phyloP scores from a whole-genome alignment of 768 basidiomycete genomes.

The Trametes cinnabarina region DNA sequence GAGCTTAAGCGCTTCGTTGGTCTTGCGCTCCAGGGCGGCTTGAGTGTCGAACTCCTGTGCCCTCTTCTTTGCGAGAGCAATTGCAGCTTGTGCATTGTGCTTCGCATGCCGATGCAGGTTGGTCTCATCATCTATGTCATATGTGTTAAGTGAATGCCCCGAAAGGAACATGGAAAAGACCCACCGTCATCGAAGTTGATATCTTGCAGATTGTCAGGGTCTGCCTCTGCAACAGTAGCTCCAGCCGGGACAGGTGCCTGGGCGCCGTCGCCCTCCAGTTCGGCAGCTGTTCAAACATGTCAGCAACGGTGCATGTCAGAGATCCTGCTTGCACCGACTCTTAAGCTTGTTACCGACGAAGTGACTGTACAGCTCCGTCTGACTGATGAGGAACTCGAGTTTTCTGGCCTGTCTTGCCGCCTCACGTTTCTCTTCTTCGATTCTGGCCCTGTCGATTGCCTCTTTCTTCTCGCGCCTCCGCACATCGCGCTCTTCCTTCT shows the following conservation, averaged over 20 bases:
- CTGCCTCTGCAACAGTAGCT: conserved; percentile 55
- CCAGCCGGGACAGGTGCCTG: conserved; percentile 48
- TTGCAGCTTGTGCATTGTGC: conserved; percentile 86
- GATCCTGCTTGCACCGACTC: conserved; percentile 50
- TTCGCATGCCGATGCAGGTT: conserved; percentile 84
- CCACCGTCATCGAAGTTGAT: conserved; percentile 91
- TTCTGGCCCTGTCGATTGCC: conserved; percentile 79
- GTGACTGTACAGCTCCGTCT: conserved; percentile 97
- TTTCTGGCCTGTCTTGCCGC: conserved; percentile 92
- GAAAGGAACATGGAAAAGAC: conserved; percentile 21
- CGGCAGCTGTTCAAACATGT: conserved; percentile 51
- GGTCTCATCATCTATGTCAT: conserved; percentile 73
- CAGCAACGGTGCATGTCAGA: conserved; percentile 11
- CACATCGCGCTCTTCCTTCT: conserved; percentile 91
- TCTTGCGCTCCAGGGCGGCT: conserved; percentile 77
- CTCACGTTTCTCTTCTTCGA: conserved; percentile 93
- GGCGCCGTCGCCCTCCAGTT: conserved; percentile 63
- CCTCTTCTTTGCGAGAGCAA: conserved; percentile 71
- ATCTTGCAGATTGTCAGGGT: conserved; percentile 54
- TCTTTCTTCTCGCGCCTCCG: conserved; percentile 95
- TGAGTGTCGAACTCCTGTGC: conserved; percentile 85
- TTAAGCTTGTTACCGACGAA: conserved; percentile 97
- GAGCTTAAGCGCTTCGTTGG: conserved; percentile 70
- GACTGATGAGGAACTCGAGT: conserved; percentile 96
- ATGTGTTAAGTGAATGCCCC: not conserved